Evolutionary conservation across 1,139 yeast genomes (phyloP).

Genomic region (Debaryomyces sp.): DNA sequence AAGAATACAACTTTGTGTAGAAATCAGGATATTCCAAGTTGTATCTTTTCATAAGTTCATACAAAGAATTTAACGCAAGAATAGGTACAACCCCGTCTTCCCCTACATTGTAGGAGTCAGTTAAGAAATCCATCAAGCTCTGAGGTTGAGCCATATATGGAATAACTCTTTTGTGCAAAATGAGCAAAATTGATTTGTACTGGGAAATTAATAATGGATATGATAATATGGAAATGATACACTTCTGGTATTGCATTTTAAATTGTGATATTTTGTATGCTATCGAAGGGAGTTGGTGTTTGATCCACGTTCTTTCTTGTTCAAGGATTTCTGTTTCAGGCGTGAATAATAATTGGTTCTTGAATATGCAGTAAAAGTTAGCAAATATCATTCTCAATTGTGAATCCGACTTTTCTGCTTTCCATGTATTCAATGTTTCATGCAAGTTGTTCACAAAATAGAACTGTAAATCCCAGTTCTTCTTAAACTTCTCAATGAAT

Average conservation of each 20-base stretch:
- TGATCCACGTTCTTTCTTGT: constrained; percentile 33
- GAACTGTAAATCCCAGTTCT: constrained; percentile 67
- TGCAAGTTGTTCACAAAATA: constrained; percentile 51
- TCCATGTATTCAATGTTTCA: constrained; percentile 27
- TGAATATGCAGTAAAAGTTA: constrained; percentile 43
- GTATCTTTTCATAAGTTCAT: constrained; percentile 77
- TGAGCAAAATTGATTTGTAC: constrained; percentile 66
- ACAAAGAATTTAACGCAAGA: constrained; percentile 83
- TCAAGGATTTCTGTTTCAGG: constrained; percentile 33
- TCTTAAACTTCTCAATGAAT: constrained; percentile 55
- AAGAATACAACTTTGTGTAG: constrained; percentile 76
- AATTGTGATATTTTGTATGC: constrained; percentile 60
- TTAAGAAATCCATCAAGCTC: constrained; percentile 86
- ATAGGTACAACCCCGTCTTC: constrained; percentile 73
- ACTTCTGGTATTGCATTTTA: constrained; percentile 67
- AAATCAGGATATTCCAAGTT: constrained; percentile 94
- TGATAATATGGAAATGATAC: constrained; percentile 61
- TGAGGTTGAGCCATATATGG: constrained; percentile 84
- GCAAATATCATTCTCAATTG: constrained; percentile 33
- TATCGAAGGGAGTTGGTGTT: constrained; percentile 52
- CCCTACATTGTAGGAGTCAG: constrained; percentile 73
- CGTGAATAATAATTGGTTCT: constrained; percentile 28
- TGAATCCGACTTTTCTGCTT: constrained; percentile 17
- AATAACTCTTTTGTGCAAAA: constrained; percentile 81
- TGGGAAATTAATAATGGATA: constrained; percentile 56